Evolutionary conservation across 495 filamentous ascomycete genomes (phyloP), one percentile per base, ranked within the genome.

Genomic region (Penicillium waksmanii): DNA sequence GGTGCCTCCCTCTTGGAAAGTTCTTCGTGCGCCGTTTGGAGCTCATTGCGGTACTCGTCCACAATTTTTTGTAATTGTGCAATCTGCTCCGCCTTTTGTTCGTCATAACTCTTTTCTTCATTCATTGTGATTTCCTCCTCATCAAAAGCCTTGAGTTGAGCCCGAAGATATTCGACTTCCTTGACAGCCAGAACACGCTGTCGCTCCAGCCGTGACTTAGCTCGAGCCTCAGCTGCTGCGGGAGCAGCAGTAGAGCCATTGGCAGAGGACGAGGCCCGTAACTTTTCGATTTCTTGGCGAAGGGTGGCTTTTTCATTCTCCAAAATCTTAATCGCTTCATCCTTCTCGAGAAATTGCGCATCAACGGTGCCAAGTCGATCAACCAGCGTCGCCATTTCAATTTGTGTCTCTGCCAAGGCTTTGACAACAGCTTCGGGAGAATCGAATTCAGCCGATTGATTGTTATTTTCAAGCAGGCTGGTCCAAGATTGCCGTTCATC

Each of bases 151-250:
- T 96, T 96, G 21, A 97, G 77, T 66, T 99, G 95, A 5, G 90
- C 94, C 15, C 96, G 89, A 8, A 99, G 81, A 69, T 94, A 95
- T 61, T 97, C 91, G 7, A 96, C 91, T 69, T 99, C 96, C 66
- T 96, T 96, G 19, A 91, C 73, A 5, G 92, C 92, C 3, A 98
- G 82, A 7, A 84, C 84, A 56, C 90, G 88, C 69, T 97, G 93
- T 38, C 94, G 81, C 66, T 99, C 94, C 21, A 93, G 81, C 46
- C 89, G 84, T n/a, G 84, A 78, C 67, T 87, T 90, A 53, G 79
- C 80, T 38, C 83, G 82, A 59, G 69, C 79, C 27, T 88, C 82
- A 35, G 71, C 68, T 36, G 61, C 81, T 38, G 70, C 68, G 25
- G 66, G 64, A 9, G 69, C 70, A 33, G 70, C 73, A n/a, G 74